Evolutionary conservation across 495 filamentous ascomycete species (phyloP), one percentile per base, ranked within the genome.

Genomic region (Penicillium bialowiezense): DNA sequence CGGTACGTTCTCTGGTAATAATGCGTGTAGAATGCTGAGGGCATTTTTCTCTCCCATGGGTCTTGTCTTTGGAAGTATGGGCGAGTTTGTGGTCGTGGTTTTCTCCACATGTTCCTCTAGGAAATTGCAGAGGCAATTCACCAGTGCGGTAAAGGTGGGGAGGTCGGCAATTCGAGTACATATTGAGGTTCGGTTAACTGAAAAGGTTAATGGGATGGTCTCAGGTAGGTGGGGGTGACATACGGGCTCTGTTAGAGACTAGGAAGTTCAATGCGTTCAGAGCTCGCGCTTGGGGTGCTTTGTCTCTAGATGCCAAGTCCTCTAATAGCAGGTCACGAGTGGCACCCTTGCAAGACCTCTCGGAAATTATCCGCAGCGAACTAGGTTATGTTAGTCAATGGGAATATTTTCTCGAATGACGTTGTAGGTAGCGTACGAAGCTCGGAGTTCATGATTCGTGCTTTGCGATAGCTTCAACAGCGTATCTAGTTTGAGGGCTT

Each of bases 401-500:
- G 14, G 14, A 6, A n/a, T 19, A 13, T 9, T 17, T 39, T 3
- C 24, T 8, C 3, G 35, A 18, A 34, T 14, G 1, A 13, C 10
- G 46, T 20, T 26, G 24, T 37, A n/a, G n/a, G 15, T 39, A n/a
- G 45, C 75, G 44, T 76, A 80, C 76, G 75, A 73, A 46, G 71
- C 64, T 54, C 74, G 70, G 42, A 80, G 74, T 44, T 78, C 72
- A 57, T 72, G 65, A 49, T 72, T 79, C 24, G 74, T 68, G 60
- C 71, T 75, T 46, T 71, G 64, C 37, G 70, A 70, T 34, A 80
- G 69, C 53, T 74, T 72, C 17, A 71, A 59, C 13, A 80, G 69
- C 1, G 77, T 77, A 39, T 76, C 68, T 44, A 80, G 51, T 47
- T 78, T 78, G 44, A 80, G 64, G 12, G 72, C 76, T 79, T 43